Percentiles rank a stretch among this genome's conserved stretches.
These are phyloP conservation scores for Fusarium musae DNA, from an alignment of 2,329 filamentous ascomycete genomes.

Conservation along the genomic window DNA sequence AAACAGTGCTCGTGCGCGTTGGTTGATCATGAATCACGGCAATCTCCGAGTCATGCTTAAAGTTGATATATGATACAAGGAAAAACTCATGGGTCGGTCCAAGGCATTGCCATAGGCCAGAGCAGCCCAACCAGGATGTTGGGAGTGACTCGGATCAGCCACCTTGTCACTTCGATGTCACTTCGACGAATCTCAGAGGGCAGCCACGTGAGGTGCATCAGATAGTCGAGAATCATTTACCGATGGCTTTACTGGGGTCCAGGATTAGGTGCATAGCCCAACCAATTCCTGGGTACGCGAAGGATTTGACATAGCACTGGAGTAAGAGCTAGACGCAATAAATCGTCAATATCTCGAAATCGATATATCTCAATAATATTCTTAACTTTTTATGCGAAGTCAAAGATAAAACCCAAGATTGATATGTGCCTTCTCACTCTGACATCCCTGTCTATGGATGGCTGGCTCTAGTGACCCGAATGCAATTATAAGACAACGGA, in stretches of 20 bases:
- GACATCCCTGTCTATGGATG: background rate
- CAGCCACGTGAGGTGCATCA: constrained; percentile 5
- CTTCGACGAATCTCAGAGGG: background rate
- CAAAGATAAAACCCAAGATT: background rate
- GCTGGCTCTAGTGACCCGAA: background rate
- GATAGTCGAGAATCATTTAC: constrained; percentile 6
- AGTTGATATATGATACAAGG: constrained; percentile 6
- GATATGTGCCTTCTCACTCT: constrained; percentile 4
- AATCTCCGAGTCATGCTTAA: constrained; percentile 2
- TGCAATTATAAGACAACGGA: constrained; percentile 5
- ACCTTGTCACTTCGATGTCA: constrained; percentile 8
- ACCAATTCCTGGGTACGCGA: background rate
- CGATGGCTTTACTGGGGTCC: constrained; percentile 5
- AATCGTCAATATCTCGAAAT: background rate
- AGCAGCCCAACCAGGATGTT: constrained; percentile 12
- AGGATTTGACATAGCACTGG: background rate
- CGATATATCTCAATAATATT: constrained; percentile 9
- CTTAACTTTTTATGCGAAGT: background rate
- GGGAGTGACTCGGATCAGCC: constrained; percentile 25
- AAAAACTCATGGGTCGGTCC: background rate
- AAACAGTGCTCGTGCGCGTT: background rate
- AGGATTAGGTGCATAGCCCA: background rate
- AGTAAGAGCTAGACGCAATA: background rate
- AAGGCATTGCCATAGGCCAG: background rate
- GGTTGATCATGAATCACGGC: background rate